Percentiles rank a stretch among this genome's conserved stretches.
These are phyloP conservation scores for Haplographium delicatum DNA, from an alignment of 495 filamentous ascomycete species.

Conservation along the genomic window DNA sequence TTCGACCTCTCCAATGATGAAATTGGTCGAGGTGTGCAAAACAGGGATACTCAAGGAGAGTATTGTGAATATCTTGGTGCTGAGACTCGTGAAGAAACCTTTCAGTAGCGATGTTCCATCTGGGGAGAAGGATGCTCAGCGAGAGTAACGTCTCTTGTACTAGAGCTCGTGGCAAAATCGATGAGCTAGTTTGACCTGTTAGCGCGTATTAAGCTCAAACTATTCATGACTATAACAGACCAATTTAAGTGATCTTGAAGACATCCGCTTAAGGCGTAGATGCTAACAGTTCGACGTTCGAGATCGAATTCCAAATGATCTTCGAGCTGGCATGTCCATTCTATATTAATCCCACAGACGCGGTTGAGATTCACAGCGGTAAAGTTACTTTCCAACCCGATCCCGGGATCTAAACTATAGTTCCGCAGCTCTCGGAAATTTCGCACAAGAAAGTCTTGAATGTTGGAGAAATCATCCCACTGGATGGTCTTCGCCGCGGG, in stretches of 20 bases:
- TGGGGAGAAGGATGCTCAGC: conserved; percentile 1
- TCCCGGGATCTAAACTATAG: neutral
- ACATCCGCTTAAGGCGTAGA: neutral
- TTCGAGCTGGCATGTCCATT: neutral
- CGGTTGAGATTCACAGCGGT: conserved; percentile 6
- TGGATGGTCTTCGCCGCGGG: neutral
- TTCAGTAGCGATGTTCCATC: neutral
- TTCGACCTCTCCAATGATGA: neutral
- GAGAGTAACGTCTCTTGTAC: conserved; percentile 1
- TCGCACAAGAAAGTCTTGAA: neutral
- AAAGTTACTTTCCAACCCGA: neutral
- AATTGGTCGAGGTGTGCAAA: neutral
- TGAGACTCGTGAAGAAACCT: neutral
- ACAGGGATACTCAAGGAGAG: neutral
- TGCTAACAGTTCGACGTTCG: neutral
- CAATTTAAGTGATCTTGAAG: neutral
- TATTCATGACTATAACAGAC: neutral
- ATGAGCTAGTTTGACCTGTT: neutral
- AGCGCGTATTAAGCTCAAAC: neutral
- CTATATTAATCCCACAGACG: conserved; percentile 3
- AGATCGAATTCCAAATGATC: conserved; percentile 3
- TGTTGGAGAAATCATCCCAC: neutral
- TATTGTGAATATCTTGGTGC: neutral
- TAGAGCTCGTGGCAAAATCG: neutral
- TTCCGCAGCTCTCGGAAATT: neutral